These are phyloP conservation scores for Lodderomyces elongisporus DNA, from an alignment of 1,139 yeast genomes.

Conservation along the genomic window DNA sequence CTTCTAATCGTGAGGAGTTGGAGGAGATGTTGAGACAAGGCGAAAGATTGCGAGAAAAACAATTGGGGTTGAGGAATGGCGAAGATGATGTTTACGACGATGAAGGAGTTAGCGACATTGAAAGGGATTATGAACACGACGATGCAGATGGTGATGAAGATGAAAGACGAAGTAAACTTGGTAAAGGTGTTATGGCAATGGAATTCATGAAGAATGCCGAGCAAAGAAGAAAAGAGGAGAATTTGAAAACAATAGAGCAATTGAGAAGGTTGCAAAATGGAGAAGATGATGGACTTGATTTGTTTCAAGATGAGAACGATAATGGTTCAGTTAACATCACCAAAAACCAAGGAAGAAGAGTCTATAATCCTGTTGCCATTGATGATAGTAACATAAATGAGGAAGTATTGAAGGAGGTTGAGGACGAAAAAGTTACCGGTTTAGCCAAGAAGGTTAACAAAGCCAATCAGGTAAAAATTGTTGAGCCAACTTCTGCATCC, in stretches of 20 bases:
- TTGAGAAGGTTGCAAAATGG: constrained; percentile 40
- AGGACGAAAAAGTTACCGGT: constrained; percentile 50
- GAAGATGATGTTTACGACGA: constrained; percentile 49
- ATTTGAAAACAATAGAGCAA: constrained; percentile 47
- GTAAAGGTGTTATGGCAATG: constrained; percentile 90
- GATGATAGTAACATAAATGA: constrained; percentile 39
- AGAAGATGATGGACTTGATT: constrained; percentile 40
- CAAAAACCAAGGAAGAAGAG: constrained; percentile 74
- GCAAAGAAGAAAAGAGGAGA: constrained; percentile 53
- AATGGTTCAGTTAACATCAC: constrained; percentile 41
- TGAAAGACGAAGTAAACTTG: constrained; percentile 40
- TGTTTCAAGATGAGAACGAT: constrained; percentile 23
- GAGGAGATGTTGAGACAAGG: constrained; percentile 93
- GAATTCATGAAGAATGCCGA: constrained; percentile 92
- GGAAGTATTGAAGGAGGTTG: constrained; percentile 44
- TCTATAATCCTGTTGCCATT: constrained; percentile 68
- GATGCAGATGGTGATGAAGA: constrained; percentile 29
- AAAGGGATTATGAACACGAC: constrained; percentile 39
- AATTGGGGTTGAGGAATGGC: constrained; percentile 60
- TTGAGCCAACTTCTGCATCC: not conserved
- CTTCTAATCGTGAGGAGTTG: constrained; percentile 76
- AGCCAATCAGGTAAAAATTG: constrained; percentile 15
- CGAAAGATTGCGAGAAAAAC: constrained; percentile 68
- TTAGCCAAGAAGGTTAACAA: constrained; percentile 37
- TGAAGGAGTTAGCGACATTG: constrained; percentile 53